phyloP scores from a whole-genome alignment of 306 rosid species.

The Fragaria iinumae region DNA sequence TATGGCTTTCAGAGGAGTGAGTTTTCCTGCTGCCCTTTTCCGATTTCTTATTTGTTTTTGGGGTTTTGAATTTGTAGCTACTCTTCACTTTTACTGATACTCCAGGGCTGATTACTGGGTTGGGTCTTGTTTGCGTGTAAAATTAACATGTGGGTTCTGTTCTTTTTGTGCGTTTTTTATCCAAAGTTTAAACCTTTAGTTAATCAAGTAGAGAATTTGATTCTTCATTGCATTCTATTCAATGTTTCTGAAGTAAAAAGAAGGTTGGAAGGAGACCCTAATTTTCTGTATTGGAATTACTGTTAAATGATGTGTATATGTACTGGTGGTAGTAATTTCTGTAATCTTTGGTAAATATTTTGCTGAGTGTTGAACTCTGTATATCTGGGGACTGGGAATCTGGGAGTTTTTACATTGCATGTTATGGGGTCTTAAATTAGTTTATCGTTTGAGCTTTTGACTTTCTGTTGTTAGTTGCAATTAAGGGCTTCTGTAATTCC shows the following conservation, averaged over 20 bases:
- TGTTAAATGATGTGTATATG: background rate
- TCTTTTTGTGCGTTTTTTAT: background rate
- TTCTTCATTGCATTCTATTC: background rate
- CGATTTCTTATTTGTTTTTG: background rate
- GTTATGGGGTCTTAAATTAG: background rate
- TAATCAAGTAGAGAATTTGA: background rate
- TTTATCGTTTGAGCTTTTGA: background rate
- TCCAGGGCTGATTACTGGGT: slow-evolving; percentile 2
- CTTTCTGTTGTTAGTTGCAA: background rate
- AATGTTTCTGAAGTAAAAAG: background rate
- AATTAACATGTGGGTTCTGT: background rate
- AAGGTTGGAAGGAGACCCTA: background rate
- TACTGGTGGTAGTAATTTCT: background rate
- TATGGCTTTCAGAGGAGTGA: slow-evolving; percentile 66
- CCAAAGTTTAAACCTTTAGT: background rate
- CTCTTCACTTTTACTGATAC: background rate
- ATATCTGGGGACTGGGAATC: background rate
- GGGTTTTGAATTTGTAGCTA: background rate
- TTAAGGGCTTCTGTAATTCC: background rate
- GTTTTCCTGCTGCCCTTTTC: slow-evolving; percentile 8
- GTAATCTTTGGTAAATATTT: background rate
- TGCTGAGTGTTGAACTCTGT: background rate
- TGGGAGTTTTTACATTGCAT: background rate
- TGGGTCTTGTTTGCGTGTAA: background rate
- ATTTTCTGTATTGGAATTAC: background rate